These are phyloP conservation scores for Ustilago lituana DNA, from an alignment of 1,284 basidiomycete species.

Conservation along the genomic window DNA sequence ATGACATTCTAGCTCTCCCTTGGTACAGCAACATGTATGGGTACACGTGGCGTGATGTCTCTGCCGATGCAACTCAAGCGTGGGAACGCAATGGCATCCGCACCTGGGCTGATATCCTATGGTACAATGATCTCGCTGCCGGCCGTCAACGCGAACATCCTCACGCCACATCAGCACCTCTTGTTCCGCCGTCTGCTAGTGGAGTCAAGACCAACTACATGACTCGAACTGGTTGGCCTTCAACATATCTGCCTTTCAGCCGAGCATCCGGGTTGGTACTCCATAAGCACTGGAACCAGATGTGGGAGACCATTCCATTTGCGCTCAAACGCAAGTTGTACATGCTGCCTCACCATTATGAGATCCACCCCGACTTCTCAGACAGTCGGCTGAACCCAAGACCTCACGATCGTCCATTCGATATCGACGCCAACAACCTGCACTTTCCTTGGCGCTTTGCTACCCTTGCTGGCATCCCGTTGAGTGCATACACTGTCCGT, in stretches of 20 bases:
- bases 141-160: neutral
- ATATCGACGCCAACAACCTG: neutral
- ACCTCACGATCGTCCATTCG: slow-evolving; percentile 2
- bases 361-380: slow-evolving; percentile 10
- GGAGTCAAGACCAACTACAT: slow-evolving; percentile 8
- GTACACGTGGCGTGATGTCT: slow-evolving; percentile 1
- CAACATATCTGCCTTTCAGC: slow-evolving; percentile 1
- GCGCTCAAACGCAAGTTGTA: neutral
- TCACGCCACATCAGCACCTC: neutral
- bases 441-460: slow-evolving; percentile 9
- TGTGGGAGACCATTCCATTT: slow-evolving; percentile 4
- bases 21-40: slow-evolving; percentile 9
- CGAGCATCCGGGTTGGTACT: slow-evolving; percentile 2
- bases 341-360: neutral
- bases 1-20: slow-evolving; percentile 1
- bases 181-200: slow-evolving; percentile 6
- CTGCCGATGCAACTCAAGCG: neutral
- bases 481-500: neutral
- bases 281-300: slow-evolving; percentile 3
- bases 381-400: slow-evolving; percentile 3
- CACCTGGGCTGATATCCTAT: slow-evolving; percentile 7
- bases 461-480: too few species aligned
- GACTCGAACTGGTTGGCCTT: neutral
- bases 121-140: slow-evolving; percentile 3
- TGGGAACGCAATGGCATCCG: slow-evolving; percentile 9